Evolutionary conservation across 2,329 filamentous ascomycete genomes (phyloP).

Genomic region (Fusarium transvaalense): DNA sequence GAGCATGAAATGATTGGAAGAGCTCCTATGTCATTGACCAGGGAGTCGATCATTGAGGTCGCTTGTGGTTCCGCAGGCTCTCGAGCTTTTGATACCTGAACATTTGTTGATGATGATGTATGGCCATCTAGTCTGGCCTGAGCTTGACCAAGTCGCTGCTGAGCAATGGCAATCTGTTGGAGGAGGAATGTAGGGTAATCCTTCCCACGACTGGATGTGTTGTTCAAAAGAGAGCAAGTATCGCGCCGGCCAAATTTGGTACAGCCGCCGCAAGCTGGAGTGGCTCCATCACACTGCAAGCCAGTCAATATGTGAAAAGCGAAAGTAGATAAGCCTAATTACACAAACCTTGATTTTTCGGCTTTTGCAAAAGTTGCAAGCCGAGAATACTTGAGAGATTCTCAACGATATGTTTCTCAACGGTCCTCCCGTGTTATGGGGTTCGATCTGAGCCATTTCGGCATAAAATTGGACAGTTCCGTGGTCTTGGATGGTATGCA

Average conservation of each 20-base stretch:
- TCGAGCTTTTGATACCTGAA: background rate
- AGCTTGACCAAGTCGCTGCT: background rate
- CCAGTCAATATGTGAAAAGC: accelerated
- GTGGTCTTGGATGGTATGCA: accelerated
- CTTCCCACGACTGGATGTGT: background rate
- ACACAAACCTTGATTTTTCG: constrained; percentile 10
- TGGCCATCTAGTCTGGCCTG: background rate
- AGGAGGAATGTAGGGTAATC: constrained; percentile 10
- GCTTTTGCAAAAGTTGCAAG: constrained; percentile 17
- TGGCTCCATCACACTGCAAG: background rate
- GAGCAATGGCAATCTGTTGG: constrained; percentile 7
- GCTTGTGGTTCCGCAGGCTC: background rate
- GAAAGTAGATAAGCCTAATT: accelerated
- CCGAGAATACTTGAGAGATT: constrained; percentile 11
- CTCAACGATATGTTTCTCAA: background rate
- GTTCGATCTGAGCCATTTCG: background rate
- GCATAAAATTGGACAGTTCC: no score
- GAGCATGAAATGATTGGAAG: constrained; percentile 10
- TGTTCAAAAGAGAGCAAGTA: background rate
- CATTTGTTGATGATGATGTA: background rate
- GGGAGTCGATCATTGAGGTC: constrained; percentile 13
- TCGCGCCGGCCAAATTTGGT: background rate
- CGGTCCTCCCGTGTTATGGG: accelerated
- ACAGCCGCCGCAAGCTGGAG: constrained; percentile 16
- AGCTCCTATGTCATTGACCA: constrained; percentile 13